A percentile compares a stretch with the other conserved stretches of the same genome.
These are phyloP conservation scores for Royoungia palumana DNA, from an alignment of 768 basidiomycete genomes.

Conservation along the genomic window DNA sequence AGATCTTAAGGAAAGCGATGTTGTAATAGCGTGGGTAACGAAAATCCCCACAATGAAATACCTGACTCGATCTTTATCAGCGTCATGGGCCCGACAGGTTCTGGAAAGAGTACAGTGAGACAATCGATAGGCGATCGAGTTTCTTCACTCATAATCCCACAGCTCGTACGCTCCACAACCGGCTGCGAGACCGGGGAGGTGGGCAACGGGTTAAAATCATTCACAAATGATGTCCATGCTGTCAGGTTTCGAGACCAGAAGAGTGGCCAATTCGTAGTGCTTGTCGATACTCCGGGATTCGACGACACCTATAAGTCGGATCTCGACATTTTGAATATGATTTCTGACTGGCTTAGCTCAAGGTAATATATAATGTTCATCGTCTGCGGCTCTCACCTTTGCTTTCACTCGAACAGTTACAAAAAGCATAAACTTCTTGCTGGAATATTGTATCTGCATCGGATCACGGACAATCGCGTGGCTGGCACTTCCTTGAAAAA, in stretches of 20 bases:
- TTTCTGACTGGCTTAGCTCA: slow-evolving; percentile 15
- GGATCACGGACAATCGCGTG: slow-evolving; percentile 39
- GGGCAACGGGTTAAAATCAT: slow-evolving; percentile 10
- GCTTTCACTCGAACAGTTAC: slow-evolving; percentile 3
- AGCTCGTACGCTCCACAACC: slow-evolving; percentile 13
- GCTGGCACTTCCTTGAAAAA: slow-evolving; percentile 32
- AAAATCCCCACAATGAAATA: not conserved
- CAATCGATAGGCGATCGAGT: not conserved
- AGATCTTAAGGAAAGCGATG: not conserved
- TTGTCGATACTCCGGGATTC: slow-evolving; percentile 27
- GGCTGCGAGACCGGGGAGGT: not conserved
- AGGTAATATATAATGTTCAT: slow-evolving; percentile 1
- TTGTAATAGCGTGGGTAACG: slow-evolving; percentile 15
- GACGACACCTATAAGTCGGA: slow-evolving; percentile 19
- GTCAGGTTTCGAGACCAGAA: slow-evolving; percentile 4
- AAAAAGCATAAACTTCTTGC: slow-evolving; percentile 18
- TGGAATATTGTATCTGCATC: slow-evolving; percentile 39
- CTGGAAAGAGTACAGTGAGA: slow-evolving; percentile 16
- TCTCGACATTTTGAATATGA: slow-evolving; percentile 8
- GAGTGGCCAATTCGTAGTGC: slow-evolving; percentile 5
- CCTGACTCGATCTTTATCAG: not conserved
- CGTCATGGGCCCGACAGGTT: slow-evolving; percentile 20
- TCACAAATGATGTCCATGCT: slow-evolving; percentile 4
- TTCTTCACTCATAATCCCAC: not conserved
- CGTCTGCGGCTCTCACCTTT: not conserved